Base-by-base conservation (phyloP, 2,329 filamentous ascomycete genomes). In the Eutypella sp. region DNA sequence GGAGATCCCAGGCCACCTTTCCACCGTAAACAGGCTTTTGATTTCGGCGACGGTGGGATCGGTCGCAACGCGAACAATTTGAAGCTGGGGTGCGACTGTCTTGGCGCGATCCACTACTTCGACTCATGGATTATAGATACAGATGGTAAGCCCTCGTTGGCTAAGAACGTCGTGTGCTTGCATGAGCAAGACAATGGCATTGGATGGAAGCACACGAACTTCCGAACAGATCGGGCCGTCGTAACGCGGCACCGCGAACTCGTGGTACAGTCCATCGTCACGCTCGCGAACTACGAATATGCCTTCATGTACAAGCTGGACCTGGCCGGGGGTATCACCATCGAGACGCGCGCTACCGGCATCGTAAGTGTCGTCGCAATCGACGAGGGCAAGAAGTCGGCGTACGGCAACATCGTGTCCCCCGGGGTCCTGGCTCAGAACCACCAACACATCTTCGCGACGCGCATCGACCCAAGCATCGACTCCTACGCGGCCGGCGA, bases 101-200 rank as follows among this genome's bases (percentile, higher is more conserved):
- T 88, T 0, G 84, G 85, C 6, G 73, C 76, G 2, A 85, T 85
- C 57, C 82, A 84, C 58, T 73, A 73, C 56, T 58, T 70, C 45
- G 60, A 82, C 45, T 73, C 71, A 2, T 68, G 81, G 20, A 67
- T 79, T 31, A 71, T 78, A 0, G 69, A 72, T 10, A 59, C 73
- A 5, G 67, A 78, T 40, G 84, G 83, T 2, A 71, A 74, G 40
- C 74, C 80, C 1, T 73, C 69, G 8, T 54, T 70, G 1, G 70
- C 73, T 22, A 73, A 72, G 15, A 86, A 86, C 50, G 81, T 83
- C 5, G 69, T 86, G 45, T 87, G 84, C 56, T 66, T 87, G 3
- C 84, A 87, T 57, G 84, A 87, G 60, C 79, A 85, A 57, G 84
- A 87, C 54, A 76, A 79, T 44, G 84, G 84, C 4, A 84, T 87